Conservation (phyloP, 2,329 filamentous ascomycete species). For the Phoma sp. region DNA sequence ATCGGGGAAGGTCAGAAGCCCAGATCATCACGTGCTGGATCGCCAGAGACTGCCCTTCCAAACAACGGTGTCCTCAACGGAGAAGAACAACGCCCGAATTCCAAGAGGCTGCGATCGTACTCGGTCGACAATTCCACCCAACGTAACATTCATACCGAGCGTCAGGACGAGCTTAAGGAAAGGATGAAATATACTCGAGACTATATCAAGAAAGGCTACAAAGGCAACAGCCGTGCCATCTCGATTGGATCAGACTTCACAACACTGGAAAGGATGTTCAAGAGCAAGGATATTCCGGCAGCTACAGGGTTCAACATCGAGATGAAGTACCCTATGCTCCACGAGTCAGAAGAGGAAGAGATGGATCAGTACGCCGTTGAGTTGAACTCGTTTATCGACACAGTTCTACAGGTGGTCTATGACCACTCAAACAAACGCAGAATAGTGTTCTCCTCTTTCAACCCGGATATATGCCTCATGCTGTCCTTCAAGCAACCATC, state of each 20-base stretch:
- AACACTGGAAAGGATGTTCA: slow-evolving; percentile 91
- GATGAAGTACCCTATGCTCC: slow-evolving; percentile 98
- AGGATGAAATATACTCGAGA: slow-evolving; percentile 97
- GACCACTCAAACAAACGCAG: slow-evolving; percentile 82
- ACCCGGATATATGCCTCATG: slow-evolving; percentile 93
- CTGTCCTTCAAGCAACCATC: slow-evolving; percentile 96
- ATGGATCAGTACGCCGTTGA: slow-evolving; percentile 98
- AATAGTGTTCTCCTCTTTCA: slow-evolving; percentile 96
- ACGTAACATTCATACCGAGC: slow-evolving; percentile 49
- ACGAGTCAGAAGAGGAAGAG: slow-evolving; percentile 91
- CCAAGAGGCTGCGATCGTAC: slow-evolving; percentile 60
- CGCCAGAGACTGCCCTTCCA: slow-evolving; percentile 45
- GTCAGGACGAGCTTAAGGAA: slow-evolving; percentile 68
- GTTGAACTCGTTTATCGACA: slow-evolving; percentile 95
- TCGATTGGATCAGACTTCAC: slow-evolving; percentile 97
- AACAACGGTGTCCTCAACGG: slow-evolving; percentile 23
- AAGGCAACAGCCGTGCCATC: slow-evolving; percentile 90
- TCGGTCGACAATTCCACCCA: slow-evolving; percentile 61
- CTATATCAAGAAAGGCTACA: slow-evolving; percentile 93
- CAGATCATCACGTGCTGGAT: slow-evolving; percentile 55
- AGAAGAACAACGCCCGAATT: slow-evolving; percentile 22
- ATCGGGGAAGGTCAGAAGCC: slow-evolving; percentile 68
- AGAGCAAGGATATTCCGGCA: slow-evolving; percentile 70
- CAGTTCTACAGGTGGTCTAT: slow-evolving; percentile 87
- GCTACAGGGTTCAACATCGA: slow-evolving; percentile 96